Percentiles rank a stretch among this genome's conserved stretches.
Evolutionary conservation across 805 yeast species (phyloP).

Genomic region (Saturnispora ahearnii): DNA sequence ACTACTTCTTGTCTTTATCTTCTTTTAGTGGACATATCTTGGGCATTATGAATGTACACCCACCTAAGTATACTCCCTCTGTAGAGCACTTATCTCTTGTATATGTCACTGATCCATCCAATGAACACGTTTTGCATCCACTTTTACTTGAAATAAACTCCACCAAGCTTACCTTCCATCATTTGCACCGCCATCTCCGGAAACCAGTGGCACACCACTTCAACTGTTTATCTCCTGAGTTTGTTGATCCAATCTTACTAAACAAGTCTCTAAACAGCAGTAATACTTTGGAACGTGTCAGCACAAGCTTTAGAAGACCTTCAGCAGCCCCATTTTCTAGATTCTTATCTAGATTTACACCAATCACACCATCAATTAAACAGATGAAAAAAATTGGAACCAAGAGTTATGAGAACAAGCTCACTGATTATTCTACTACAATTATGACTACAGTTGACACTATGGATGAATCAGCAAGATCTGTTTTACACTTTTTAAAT

Average conservation of each 20-base stretch:
- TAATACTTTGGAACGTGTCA: not conserved
- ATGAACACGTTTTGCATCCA: conserved; percentile 13
- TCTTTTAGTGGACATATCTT: not conserved
- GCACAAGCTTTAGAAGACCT: not conserved
- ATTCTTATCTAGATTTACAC: conserved; percentile 3
- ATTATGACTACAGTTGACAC: not conserved
- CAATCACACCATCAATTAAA: not conserved
- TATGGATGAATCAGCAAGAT: not conserved
- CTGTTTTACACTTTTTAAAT: conserved; percentile 1
- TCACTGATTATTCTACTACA: not conserved
- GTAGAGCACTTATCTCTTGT: conserved; percentile 21
- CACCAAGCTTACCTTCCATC: conserved; percentile 24
- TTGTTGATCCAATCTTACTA: conserved; percentile 23
- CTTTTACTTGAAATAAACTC: conserved; percentile 26
- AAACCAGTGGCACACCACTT: conserved; percentile 18
- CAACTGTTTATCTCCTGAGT: conserved; percentile 17
- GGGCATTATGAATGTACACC: not conserved
- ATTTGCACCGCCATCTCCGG: conserved; percentile 11
- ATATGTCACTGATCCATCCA: conserved; percentile 4
- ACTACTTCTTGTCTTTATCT: not conserved
- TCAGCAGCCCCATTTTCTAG: conserved; percentile 4
- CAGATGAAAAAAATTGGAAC: not conserved
- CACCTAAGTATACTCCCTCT: conserved; percentile 22
- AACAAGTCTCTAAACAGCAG: conserved; percentile 13
- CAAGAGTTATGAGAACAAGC: not conserved